Evolutionary conservation across 2,329 filamentous ascomycete species (phyloP), one percentile per base, ranked within the genome.

Genomic region (Cercospora janseana): DNA sequence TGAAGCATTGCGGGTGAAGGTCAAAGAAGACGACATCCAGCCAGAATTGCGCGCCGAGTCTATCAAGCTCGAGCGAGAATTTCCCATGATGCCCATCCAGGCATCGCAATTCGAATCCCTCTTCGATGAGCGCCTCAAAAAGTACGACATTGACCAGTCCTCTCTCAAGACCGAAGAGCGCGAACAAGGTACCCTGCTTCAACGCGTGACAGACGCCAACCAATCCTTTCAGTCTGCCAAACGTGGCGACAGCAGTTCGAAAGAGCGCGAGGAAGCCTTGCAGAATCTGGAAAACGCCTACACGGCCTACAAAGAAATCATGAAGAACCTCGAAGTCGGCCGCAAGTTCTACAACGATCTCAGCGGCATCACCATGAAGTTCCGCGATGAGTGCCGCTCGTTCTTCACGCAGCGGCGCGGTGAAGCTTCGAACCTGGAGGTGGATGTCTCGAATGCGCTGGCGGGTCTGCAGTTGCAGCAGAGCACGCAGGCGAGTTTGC

Each of bases 331-430:
- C 2, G 92, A 97, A 58, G 88, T 87, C 0, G 93, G 89, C 0
- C 79, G 92, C 46, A 96, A 93, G 67, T 98, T 98, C 67, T 98
- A 97, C 74, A 98, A 98, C 60, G 91, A 97, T 64, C 78, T 98
- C 4, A 88, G 87, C 38, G 88, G 86, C 69, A 90, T 97, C 55
- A 87, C 95, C 1, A 85, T 83, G 28, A 78, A 85, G 7, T 97
- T 96, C 67, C 79, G 90, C 13, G 92, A 96, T 59, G 87, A 88
- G 27, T 84, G 83, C 51, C 81, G 81, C 58, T 80, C 79, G 1
- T 97, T 94, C 77, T 86, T 87, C 0, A 85, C 90, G 21, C 82
- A 89, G 64, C 78, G 93, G 45, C 80, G 90, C 43, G 81, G 86
- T 57, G 92, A 97, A 61, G 90, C 90, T 0, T 81, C 84, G 58